Evolutionary conservation across 331 rosid genomes (phyloP).

Genomic region (Quercus tomentella): DNA sequence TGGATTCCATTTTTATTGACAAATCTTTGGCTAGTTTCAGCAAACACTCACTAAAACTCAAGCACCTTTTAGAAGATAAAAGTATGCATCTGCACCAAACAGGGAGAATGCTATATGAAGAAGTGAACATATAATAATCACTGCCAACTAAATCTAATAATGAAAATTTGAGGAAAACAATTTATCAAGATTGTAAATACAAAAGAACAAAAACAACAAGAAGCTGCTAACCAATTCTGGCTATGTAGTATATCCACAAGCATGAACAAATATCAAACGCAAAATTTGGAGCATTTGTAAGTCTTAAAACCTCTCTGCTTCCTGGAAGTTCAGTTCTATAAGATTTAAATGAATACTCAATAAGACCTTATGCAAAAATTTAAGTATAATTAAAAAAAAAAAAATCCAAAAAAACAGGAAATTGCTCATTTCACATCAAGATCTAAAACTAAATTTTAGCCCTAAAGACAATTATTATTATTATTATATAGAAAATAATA

Average conservation of each 20-base stretch:
- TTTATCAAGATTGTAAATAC: conserved; percentile 17
- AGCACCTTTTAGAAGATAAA: conserved; percentile 29
- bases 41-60: conserved; percentile 11
- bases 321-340: conserved; percentile 34
- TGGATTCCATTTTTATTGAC: conserved; percentile 50
- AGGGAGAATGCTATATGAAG: conserved; percentile 17
- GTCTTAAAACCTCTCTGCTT: conserved; percentile 35
- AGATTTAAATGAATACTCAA: conserved; percentile 13
- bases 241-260: conserved; percentile 9
- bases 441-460: not conserved
- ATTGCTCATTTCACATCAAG: conserved; percentile 3
- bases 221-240: conserved; percentile 28
- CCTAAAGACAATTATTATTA: not conserved
- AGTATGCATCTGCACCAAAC: conserved; percentile 33
- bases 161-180: conserved; percentile 14
- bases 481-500: not conserved
- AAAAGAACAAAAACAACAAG: conserved; percentile 4
- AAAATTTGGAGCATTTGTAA: conserved; percentile 25
- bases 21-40: conserved; percentile 11
- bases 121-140: conserved; percentile 1
- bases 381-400: not conserved
- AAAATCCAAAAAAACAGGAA: not conserved
- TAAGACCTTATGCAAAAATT: not conserved
- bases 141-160: conserved; percentile 10
- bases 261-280: conserved; percentile 11